Evolutionary conservation across 2,329 filamentous ascomycete genomes (phyloP).

Genomic region (Lasiodiplodia hormozganensis): DNA sequence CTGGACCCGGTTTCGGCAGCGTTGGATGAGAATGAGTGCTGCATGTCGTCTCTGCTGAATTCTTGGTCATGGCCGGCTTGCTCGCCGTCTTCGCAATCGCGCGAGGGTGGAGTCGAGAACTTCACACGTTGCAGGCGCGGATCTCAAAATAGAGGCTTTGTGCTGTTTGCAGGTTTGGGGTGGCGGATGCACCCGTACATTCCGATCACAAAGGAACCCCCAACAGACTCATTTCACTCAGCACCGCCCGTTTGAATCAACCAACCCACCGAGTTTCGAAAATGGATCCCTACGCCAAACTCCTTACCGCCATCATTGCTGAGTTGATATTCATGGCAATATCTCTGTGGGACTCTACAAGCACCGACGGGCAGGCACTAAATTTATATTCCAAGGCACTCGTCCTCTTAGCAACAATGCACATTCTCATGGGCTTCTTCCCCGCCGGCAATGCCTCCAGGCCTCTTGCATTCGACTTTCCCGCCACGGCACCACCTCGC

Average conservation of each 20-base stretch:
- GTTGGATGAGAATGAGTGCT: too few species aligned
- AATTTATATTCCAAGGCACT: background rate
- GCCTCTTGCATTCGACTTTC: background rate
- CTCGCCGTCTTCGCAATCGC: too few species aligned
- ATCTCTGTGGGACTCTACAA: background rate
- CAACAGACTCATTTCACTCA: background rate
- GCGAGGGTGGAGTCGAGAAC: too few species aligned
- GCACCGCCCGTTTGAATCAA: background rate
- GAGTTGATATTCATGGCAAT: background rate
- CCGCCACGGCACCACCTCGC: background rate
- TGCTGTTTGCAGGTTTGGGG: constrained; percentile 4
- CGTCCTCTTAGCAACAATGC: background rate
- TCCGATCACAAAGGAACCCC: background rate
- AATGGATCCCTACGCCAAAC: background rate
- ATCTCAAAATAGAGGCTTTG: too few species aligned
- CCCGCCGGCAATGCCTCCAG: too few species aligned
- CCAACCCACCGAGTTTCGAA: background rate
- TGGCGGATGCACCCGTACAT: constrained; percentile 7
- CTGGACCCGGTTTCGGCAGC: too few species aligned
- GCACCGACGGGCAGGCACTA: background rate
- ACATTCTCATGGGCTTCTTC: background rate
- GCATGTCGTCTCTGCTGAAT: too few species aligned
- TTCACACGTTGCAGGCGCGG: too few species aligned
- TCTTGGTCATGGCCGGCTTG: too few species aligned
- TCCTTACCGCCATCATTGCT: background rate